These are phyloP conservation scores for Fusarium tricinctum DNA, from an alignment of 2,329 filamentous ascomycete genomes.

Conservation along the genomic window DNA sequence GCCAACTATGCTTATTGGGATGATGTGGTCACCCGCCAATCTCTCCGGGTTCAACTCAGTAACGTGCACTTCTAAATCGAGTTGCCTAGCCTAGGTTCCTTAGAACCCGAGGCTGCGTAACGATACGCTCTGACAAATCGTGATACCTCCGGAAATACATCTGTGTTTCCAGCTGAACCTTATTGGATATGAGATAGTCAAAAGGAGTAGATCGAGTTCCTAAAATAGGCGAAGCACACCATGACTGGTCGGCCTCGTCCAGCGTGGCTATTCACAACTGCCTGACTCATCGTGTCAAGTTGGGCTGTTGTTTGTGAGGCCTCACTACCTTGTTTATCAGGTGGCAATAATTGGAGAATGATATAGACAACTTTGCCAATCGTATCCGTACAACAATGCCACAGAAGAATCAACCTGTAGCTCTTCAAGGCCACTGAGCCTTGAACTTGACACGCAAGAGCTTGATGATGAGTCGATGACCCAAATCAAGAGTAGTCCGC, in stretches of 20 bases:
- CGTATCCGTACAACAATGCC: neutral
- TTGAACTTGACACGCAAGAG: neutral
- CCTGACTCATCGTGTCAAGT: conserved; percentile 39
- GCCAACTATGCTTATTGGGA: conserved; percentile 36
- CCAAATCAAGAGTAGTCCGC: conserved; percentile 9
- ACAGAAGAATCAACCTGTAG: neutral
- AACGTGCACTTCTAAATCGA: conserved; percentile 37
- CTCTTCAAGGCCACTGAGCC: conserved; percentile 11
- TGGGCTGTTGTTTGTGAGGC: conserved; percentile 27
- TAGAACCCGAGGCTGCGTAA: conserved; percentile 32
- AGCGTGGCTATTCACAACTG: conserved; percentile 12
- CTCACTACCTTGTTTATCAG: conserved; percentile 26
- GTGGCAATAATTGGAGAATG: conserved; percentile 13
- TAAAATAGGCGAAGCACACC: conserved; percentile 10
- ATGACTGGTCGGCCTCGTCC: conserved; percentile 29
- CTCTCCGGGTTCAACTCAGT: conserved; percentile 33
- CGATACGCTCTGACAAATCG: conserved; percentile 28
- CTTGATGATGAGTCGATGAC: neutral
- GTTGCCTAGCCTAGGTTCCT: conserved; percentile 32
- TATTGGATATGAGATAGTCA: conserved; percentile 26
- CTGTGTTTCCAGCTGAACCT: conserved; percentile 5
- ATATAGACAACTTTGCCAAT: conserved; percentile 34
- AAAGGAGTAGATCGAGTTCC: conserved; percentile 6
- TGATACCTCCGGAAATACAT: conserved; percentile 29
- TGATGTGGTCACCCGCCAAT: conserved; percentile 33